phyloP scores from a whole-genome alignment of 1,284 basidiomycete species.

The Sporisorium iseilematis-ciliati region DNA sequence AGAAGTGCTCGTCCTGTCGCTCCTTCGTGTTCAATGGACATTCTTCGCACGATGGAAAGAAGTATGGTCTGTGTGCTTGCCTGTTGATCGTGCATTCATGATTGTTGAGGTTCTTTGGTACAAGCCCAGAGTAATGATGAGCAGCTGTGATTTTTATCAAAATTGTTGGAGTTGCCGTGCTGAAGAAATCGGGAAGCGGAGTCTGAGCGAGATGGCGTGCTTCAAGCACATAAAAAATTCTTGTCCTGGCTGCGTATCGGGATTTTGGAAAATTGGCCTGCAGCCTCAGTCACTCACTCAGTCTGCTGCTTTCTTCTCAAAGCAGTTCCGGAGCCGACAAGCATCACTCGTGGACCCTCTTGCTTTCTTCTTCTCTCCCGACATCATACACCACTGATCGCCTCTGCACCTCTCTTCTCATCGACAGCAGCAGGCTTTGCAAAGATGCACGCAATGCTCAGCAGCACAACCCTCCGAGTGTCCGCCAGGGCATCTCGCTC shows the following conservation, averaged over 20 bases:
- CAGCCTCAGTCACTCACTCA: background rate
- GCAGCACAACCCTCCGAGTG: constrained; percentile 20
- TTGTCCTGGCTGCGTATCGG: constrained; percentile 1
- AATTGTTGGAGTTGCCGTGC: background rate
- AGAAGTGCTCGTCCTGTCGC: background rate
- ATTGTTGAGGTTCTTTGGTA: too few species aligned
- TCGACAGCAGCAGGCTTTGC: background rate
- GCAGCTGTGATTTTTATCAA: background rate
- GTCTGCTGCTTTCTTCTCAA: constrained; percentile 4
- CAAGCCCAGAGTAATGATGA: background rate
- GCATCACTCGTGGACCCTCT: too few species aligned
- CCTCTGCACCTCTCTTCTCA: background rate
- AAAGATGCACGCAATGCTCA: constrained; percentile 50
- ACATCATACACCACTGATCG: constrained; percentile 9
- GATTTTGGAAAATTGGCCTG: constrained; percentile 2
- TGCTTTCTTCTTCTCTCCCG: background rate
- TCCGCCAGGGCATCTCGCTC: constrained; percentile 28
- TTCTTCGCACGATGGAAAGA: background rate
- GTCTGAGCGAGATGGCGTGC: constrained; percentile 5
- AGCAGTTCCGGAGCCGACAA: background rate
- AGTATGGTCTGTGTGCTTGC: background rate
- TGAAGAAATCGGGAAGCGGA: background rate
- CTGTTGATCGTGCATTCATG: too few species aligned
- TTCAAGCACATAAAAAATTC: background rate
- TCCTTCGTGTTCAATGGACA: background rate